Conservation (phyloP, 495 filamentous ascomycete genomes). For the Chaetomium tenue region DNA sequence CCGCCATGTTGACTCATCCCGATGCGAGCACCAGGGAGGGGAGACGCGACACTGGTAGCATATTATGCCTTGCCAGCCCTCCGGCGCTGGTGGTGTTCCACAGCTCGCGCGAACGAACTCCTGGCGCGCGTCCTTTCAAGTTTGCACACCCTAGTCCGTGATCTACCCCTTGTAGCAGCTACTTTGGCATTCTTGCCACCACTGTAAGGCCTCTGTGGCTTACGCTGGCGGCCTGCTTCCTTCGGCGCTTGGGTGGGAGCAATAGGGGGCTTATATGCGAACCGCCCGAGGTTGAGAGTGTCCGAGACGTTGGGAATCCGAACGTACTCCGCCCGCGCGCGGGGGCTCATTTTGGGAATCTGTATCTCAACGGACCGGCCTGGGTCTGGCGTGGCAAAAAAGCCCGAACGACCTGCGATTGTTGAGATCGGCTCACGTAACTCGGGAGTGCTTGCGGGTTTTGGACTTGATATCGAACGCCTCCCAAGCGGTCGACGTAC, state of each 20-base stretch:
- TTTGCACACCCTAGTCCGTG: neutral
- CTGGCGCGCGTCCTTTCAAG: neutral
- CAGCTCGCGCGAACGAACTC: slow-evolving; percentile 14
- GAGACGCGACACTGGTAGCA: neutral
- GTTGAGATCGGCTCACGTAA: neutral
- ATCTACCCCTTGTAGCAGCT: neutral
- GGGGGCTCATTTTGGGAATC: neutral
- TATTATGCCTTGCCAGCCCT: neutral
- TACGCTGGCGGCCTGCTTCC: neutral
- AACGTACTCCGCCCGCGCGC: neutral
- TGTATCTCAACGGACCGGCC: neutral
- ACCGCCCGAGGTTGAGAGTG: neutral
- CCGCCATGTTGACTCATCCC: neutral
- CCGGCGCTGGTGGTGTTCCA: slow-evolving; percentile 1
- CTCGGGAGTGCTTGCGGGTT: too few relatives aligned
- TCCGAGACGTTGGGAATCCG: neutral
- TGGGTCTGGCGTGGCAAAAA: neutral
- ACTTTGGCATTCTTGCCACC: neutral
- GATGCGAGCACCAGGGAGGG: neutral
- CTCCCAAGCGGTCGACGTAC: neutral
- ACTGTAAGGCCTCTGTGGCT: neutral
- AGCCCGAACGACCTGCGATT: neutral
- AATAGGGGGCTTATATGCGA: neutral
- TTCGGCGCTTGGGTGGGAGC: neutral
- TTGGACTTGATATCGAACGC: too few relatives aligned